These are phyloP conservation scores for Plasmodium ovale DNA, from an alignment of 169 alveolate species.

Conservation along the genomic window DNA sequence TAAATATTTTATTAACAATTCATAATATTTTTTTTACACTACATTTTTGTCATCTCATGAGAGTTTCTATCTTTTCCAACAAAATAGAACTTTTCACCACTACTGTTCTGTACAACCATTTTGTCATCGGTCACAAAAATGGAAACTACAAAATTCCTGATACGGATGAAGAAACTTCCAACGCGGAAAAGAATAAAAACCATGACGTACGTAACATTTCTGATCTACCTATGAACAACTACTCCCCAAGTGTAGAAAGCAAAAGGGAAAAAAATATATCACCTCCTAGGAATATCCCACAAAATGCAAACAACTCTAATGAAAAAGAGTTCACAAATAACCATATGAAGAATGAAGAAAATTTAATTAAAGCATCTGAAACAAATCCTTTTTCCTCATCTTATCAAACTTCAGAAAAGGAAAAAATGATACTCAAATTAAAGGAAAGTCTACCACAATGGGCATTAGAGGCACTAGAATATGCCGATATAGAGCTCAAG, in stretches of 20 bases:
- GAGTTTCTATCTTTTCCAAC: slow-evolving; percentile 31
- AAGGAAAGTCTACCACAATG: slow-evolving; percentile 88
- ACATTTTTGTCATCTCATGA: slow-evolving; percentile 83
- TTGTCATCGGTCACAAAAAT: slow-evolving; percentile 88
- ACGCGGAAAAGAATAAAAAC: slow-evolving; percentile 48
- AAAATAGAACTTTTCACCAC: slow-evolving; percentile 30
- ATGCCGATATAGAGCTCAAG: slow-evolving; percentile 52
- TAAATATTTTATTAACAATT: slow-evolving; percentile 90
- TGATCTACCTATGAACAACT: too few relatives aligned
- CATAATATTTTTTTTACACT: slow-evolving; percentile 94
- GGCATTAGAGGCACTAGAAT: slow-evolving; percentile 87
- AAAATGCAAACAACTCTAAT: background rate
- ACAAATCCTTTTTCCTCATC: background rate
- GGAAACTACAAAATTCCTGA: slow-evolving; percentile 84
- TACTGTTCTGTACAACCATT: slow-evolving; percentile 28
- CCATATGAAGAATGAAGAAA: background rate
- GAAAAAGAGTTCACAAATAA: background rate
- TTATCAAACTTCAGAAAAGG: background rate
- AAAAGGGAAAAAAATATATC: background rate
- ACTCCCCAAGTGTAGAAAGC: background rate
- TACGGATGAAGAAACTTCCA: slow-evolving; percentile 17
- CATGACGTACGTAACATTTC: background rate
- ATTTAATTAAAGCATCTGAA: background rate
- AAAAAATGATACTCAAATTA: slow-evolving; percentile 21
- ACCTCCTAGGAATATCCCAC: background rate